Conservation (phyloP, 306 rosid species). For the Cicer bijugum region DNA sequence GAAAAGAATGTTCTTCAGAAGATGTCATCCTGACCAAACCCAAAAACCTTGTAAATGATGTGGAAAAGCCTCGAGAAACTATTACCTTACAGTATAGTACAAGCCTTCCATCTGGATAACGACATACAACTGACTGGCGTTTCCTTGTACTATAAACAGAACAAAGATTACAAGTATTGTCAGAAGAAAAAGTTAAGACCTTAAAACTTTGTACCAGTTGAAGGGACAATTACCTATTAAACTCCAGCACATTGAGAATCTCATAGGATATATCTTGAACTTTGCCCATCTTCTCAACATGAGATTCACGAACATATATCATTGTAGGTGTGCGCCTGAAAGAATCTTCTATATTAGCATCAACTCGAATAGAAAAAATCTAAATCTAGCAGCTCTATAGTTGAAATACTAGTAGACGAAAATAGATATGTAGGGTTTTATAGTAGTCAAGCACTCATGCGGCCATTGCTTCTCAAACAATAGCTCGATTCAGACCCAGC, state of each 20-base stretch:
- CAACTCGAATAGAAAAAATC: slow-evolving; percentile 41
- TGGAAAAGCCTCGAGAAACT: slow-evolving; percentile 41
- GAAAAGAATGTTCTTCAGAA: slow-evolving; percentile 47
- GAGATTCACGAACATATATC: slow-evolving; percentile 90
- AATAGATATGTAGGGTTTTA: slow-evolving; percentile 9
- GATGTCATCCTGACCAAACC: slow-evolving; percentile 49
- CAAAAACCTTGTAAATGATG: slow-evolving; percentile 19
- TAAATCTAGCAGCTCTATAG: slow-evolving; percentile 33
- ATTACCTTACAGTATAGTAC: slow-evolving; percentile 95
- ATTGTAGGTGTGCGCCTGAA: slow-evolving; percentile 90
- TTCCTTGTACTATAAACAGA: slow-evolving; percentile 76
- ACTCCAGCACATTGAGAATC: slow-evolving; percentile 93
- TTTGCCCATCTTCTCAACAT: slow-evolving; percentile 80
- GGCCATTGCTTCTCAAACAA: slow-evolving; percentile 19
- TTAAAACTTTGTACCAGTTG: not conserved
- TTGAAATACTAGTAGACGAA: slow-evolving; percentile 24
- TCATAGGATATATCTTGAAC: slow-evolving; percentile 78
- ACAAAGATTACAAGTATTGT: slow-evolving; percentile 43
- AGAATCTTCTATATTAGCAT: slow-evolving; percentile 40
- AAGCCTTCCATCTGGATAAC: slow-evolving; percentile 93
- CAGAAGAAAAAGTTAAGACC: slow-evolving; percentile 14
- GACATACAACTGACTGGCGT: slow-evolving; percentile 97
- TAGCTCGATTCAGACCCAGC: slow-evolving; percentile 15
- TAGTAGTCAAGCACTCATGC: slow-evolving; percentile 20
- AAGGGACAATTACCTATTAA: slow-evolving; percentile 69